Base-by-base conservation (phyloP, 768 basidiomycete genomes). In the Agaricus subrufescens region DNA sequence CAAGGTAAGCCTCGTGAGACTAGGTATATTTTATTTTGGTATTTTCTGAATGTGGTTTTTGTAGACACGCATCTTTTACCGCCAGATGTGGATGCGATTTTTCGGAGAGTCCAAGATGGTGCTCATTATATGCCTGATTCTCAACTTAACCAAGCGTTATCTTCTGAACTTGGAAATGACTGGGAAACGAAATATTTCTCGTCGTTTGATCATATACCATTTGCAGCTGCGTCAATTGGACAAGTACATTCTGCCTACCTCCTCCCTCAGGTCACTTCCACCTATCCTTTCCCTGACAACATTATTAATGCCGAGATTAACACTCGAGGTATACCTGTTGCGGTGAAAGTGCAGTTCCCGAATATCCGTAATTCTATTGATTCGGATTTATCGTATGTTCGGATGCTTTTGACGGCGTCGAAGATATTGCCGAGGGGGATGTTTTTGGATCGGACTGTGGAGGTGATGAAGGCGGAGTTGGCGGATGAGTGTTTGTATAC, bases 121-220 rank as follows among this genome's bases (percentile, higher is more conserved):
- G 96, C 96, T 1, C 93, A 99, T 69, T 98, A 98, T 67, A 99
- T 99, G 96, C 96, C 96, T 0, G 89, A 96, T 62, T 95, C 90
- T 89, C 96, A 99, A 67, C 89, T 98, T 26, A 45, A 47, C 42
- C 44, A 43, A 57, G 27, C 56, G 30, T 79, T 99, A 71, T 66
- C 63, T 1, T 64, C 75, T n/a, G 81, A 93, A 6, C 78, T 97
- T 5, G 94, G 94, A 2, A 66, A 80, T 0, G 75, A 84, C 26
- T 98, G 95, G 94, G 68, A 73, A 26, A 69, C 77, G 30, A 73
- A 80, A 31, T 50, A 45, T 19, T 98, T 99, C 67, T 62, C 72
- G 1, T 76, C 80, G 0, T 97, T 98, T 68, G 83, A 89, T 54
- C 84, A 90, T 3, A 77, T 93, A 2, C 96, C 96, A 0, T 93